A percentile compares a stretch with the other conserved stretches of the same genome.
Conservation (phyloP, 768 basidiomycete genomes). For the Suillus tomentosus region DNA sequence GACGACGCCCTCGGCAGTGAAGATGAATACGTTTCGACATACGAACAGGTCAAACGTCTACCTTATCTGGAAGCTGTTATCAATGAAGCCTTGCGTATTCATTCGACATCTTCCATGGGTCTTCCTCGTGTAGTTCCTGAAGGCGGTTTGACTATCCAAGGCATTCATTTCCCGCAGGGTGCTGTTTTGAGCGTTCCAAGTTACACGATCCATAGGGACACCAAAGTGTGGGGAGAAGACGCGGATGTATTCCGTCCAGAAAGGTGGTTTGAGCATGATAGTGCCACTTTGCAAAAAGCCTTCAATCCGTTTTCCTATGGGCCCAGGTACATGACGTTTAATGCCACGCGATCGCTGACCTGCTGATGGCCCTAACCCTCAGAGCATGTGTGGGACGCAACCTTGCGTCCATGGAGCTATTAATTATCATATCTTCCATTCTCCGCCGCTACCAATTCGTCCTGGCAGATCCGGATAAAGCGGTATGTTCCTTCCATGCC, state of each 20-base stretch:
- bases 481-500: conserved; percentile 41
- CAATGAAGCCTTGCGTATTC: conserved; percentile 81
- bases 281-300: conserved; percentile 59
- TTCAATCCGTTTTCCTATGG: conserved; percentile 90
- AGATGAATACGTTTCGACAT: conserved; percentile 61
- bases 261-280: conserved; percentile 78
- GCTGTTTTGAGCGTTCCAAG: conserved; percentile 78
- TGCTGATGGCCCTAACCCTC: conserved; percentile 5
- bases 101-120: conserved; percentile 83
- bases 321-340: conserved; percentile 52
- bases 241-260: conserved; percentile 76
- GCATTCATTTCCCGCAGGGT: conserved; percentile 69
- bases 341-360: neutral
- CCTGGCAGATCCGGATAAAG: conserved; percentile 56
- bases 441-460: conserved; percentile 76
- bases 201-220: conserved; percentile 80
- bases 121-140: conserved; percentile 79
- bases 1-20: conserved; percentile 58
- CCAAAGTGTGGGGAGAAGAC: conserved; percentile 76
- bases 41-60: conserved; percentile 69
- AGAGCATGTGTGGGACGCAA: conserved; percentile 88
- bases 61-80: conserved; percentile 87
- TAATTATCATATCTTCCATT: conserved; percentile 81
- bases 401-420: conserved; percentile 75
- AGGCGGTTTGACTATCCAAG: conserved; percentile 62